Evolutionary conservation across 1,284 basidiomycete species (phyloP).

Genomic region (Heterobasidion annosum): DNA sequence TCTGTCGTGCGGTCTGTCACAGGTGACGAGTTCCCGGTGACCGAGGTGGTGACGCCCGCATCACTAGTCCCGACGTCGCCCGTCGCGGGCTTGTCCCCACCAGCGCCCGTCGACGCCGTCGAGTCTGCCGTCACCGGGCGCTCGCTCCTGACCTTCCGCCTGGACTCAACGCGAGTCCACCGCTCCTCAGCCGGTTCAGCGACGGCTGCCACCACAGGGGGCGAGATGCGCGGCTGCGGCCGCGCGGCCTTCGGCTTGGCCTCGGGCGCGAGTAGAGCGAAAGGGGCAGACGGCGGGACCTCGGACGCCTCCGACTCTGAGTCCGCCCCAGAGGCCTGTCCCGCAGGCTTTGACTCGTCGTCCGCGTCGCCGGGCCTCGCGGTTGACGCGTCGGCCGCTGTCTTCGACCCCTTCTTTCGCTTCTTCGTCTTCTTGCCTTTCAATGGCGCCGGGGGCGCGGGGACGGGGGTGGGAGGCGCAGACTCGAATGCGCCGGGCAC

Average conservation of each 20-base stretch:
- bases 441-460: neutral
- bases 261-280: slow-evolving; percentile 7
- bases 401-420: slow-evolving; percentile 31
- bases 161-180: slow-evolving; percentile 44
- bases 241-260: slow-evolving; percentile 12
- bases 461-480: slow-evolving; percentile 10
- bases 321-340: neutral
- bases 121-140: slow-evolving; percentile 3
- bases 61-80: slow-evolving; percentile 40
- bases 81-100: slow-evolving; percentile 8
- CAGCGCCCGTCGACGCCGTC: slow-evolving; percentile 1
- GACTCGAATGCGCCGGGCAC: slow-evolving; percentile 38
- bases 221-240: slow-evolving; percentile 8
- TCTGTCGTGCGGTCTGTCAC: slow-evolving; percentile 35
- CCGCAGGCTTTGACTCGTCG: neutral
- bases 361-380: slow-evolving; percentile 5
- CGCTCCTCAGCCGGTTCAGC: slow-evolving; percentile 34
- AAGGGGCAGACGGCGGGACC: slow-evolving; percentile 8
- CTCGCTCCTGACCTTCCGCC: slow-evolving; percentile 12
- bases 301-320: slow-evolving; percentile 1
- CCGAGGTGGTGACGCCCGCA: slow-evolving; percentile 40
- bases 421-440: slow-evolving; percentile 12
- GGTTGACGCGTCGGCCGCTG: slow-evolving; percentile 35
- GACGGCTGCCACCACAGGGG: slow-evolving; percentile 10
- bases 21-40: slow-evolving; percentile 45